These are phyloP conservation scores for Neonectria hederae DNA, from an alignment of 2,329 filamentous ascomycete genomes.

Conservation along the genomic window DNA sequence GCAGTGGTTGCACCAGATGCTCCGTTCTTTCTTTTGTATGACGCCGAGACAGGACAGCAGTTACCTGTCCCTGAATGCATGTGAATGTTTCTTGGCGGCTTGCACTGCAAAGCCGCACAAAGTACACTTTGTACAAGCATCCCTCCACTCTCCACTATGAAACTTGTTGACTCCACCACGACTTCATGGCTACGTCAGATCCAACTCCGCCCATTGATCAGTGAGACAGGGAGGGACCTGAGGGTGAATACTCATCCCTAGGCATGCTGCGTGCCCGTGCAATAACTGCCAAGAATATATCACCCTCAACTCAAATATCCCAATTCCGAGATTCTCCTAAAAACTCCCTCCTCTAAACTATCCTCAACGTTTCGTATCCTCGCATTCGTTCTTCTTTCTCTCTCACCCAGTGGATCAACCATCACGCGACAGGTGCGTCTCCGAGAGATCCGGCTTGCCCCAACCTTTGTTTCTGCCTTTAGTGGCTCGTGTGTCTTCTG, in stretches of 20 bases:
- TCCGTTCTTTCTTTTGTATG: no score
- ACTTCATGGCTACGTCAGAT: not conserved
- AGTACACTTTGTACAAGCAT: no score
- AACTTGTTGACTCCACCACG: not conserved
- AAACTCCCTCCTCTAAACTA: not conserved
- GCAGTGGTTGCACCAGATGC: not conserved
- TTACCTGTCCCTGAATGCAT: not conserved
- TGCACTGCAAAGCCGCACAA: no score
- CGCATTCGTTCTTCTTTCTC: conserved; percentile 5
- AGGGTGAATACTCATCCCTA: not conserved
- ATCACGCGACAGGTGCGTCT: conserved; percentile 27
- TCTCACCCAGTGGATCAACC: not conserved
- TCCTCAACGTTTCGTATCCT: not conserved
- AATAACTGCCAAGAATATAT: not conserved
- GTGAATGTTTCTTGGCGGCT: not conserved
- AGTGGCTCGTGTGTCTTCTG: not conserved
- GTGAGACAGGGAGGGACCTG: not conserved
- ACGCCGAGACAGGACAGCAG: no score
- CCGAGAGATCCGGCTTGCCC: conserved; percentile 32
- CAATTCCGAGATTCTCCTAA: not conserved
- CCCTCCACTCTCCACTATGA: not conserved
- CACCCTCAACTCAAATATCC: not conserved
- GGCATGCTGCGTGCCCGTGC: no score
- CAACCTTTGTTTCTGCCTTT: not conserved
- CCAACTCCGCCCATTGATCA: not conserved